phyloP scores from a whole-genome alignment of 2,329 filamentous ascomycete genomes.

The Thermomyces lanuginosus region DNA sequence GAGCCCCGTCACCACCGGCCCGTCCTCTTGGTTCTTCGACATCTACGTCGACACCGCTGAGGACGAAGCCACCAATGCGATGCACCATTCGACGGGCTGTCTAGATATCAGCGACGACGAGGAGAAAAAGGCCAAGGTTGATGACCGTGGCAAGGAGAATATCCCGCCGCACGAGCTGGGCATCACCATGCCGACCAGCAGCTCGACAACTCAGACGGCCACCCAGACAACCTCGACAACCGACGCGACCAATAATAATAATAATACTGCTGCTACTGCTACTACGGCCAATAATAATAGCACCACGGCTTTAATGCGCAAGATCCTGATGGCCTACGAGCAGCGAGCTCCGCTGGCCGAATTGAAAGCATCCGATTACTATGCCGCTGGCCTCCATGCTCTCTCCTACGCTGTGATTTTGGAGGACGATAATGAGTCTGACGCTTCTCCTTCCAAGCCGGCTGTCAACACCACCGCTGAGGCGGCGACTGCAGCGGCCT shows the following conservation, averaged over 20 bases:
- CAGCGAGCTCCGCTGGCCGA: conserved; percentile 51
- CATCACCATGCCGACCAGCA: conserved; percentile 45
- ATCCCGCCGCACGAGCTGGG: conserved; percentile 53
- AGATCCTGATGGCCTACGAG: conserved; percentile 45
- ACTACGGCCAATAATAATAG: no score
- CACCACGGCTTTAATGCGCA: conserved; percentile 15
- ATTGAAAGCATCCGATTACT: conserved; percentile 51
- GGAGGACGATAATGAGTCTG: conserved; percentile 33
- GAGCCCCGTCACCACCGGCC: conserved; percentile 24
- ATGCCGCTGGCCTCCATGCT: conserved; percentile 48
- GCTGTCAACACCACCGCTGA: not conserved
- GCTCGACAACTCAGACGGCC: conserved; percentile 10
- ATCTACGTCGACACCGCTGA: conserved; percentile 87
- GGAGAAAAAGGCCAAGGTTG: conserved; percentile 44
- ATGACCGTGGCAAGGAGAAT: conserved; percentile 78
- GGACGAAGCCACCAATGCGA: conserved; percentile 78
- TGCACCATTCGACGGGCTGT: conserved; percentile 75
- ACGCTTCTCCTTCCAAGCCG: not conserved
- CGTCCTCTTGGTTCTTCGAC: conserved; percentile 61
- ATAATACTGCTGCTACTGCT: no score
- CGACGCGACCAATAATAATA: no score
- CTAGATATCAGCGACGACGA: conserved; percentile 73
- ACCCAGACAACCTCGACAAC: no score
- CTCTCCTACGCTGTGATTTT: conserved; percentile 45
- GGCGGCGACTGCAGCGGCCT: no score